Percentiles rank a stretch among this genome's conserved stretches.
phyloP scores from a whole-genome alignment of 768 basidiomycete species.

The Lactifluus hygrophoroides region DNA sequence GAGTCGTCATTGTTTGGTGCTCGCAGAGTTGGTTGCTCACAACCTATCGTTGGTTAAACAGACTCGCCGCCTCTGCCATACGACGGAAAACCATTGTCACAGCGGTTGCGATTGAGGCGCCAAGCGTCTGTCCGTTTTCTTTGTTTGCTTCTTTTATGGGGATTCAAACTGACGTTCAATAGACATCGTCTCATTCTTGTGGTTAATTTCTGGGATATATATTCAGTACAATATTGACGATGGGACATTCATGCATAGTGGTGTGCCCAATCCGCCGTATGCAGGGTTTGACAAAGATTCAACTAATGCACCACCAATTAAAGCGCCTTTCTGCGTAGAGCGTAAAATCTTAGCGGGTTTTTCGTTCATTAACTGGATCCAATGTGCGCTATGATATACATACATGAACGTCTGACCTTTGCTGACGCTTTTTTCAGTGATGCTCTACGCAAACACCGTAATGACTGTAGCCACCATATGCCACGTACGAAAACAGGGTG shows the following conservation, averaged over 20 bases:
- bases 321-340: not conserved
- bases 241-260: not conserved
- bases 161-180: not conserved
- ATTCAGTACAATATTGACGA: not conserved
- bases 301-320: not conserved
- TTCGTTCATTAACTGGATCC: constrained; percentile 13
- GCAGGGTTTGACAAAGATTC: not conserved
- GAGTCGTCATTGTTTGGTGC: not conserved
- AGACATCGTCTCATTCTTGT: constrained; percentile 10
- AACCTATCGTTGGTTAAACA: not conserved
- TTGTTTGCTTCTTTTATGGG: not conserved
- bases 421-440: constrained; percentile 4
- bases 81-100: constrained; percentile 3
- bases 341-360: constrained; percentile 5
- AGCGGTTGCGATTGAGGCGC: constrained; percentile 10
- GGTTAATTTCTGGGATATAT: constrained; percentile 6
- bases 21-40: not conserved
- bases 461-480: constrained; percentile 18
- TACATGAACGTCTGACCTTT: not conserved
- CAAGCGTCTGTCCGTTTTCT: constrained; percentile 5
- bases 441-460: constrained; percentile 16
- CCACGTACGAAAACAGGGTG: constrained; percentile 6
- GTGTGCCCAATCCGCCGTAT: not conserved
- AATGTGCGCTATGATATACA: not conserved
- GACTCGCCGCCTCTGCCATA: not conserved